Base-by-base conservation (phyloP, 1,139 yeast genomes). In the Candida frijolesensis region DNA sequence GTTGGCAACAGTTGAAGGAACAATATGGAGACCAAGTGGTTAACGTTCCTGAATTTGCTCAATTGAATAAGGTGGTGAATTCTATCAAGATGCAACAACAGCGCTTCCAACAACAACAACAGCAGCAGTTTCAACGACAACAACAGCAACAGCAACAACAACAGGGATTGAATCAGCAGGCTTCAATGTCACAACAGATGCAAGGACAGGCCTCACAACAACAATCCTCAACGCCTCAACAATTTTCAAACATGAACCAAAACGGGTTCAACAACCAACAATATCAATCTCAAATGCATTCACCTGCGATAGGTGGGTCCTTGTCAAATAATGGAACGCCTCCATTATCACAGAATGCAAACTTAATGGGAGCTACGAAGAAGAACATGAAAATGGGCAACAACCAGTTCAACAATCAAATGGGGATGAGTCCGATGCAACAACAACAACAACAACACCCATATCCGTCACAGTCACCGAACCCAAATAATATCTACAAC, bases 1-100 rank as follows among this genome's bases (percentile, higher is more conserved):
- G 87, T 54, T 83, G 88, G 87, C 83, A 82, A 57, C 85, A 81
- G 61, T 69, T 84, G 57, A 76, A 82, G 52, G 74, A 75, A 50
- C 86, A 84, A 60, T 82, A 73, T 59, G 88, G 89, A n/a, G 87
- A 83, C 44, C 82, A 78, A 55, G 89, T 84, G 1, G 76, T 76
- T 10, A 80, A 79, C 54, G 81, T 82, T 33, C 84, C 85, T 14
- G 89, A 84, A 65, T 84, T 80, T 62, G 75, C 79, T 42, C 84
- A 81, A 55, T 74, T 83, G 57, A 80, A 85, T 40, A 83, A 78
- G 57, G 70, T 82, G 48, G 70, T 84, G 53, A 80, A 80, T 59
- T 74, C 71, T 47, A 79, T 84, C 51, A 84, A 84, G 44, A 65
- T 63, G 48, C 62, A 57, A 45, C 70, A 65, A 46, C 63, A 62